Evolutionary conservation across 2,329 filamentous ascomycete genomes (phyloP), one percentile per base, ranked within the genome.

Genomic region (Neoscytalidium dimidiatum): DNA sequence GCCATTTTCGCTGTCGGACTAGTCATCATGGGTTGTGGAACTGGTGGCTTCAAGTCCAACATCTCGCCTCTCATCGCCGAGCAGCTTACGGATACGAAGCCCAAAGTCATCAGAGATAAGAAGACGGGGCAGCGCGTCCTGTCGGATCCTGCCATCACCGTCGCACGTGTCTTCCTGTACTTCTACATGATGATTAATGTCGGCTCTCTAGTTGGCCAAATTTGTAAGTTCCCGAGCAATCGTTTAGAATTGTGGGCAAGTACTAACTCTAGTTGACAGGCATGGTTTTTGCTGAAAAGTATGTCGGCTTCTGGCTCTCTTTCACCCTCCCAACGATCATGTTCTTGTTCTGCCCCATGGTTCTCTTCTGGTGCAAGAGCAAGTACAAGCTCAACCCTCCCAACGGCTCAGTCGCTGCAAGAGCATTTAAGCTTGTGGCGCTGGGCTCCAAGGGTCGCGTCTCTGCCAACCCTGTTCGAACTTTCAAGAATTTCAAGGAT

Each of bases 201-300:
- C 14, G 90, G 90, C 33, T 85, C 88, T 28, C 79, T 89, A 49
- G 71, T 82, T 51, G 86, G 84, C 49, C 87, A 88, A 75, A 26
- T 62, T 23, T 62, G 58, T 62, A 62, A 6, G 58, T 41, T 31
- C 29, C 21, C 28, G 7, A n/a, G n/a, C n/a, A n/a, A n/a, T n/a
- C 2, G 13, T 21, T 26, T 35, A 7, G 3, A 38, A 6, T 11
- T n/a, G 21, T 41, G 17, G 21, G 17, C 6, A 11, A 7, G 28
- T 33, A 26, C 58, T 62, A n/a, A 51, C 33, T 41, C 8, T n/a
- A 8, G 6, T 26, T 14, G 17, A 83, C 90, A 65, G 81, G 80
- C 71, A 92, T 90, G 86, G 88, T 88, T 35, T 93, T 91, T 71
- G 86, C 89, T 1, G 90, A 92, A 77, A 89, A 90, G 73, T 91